Conservation (phyloP, 768 basidiomycete genomes). For the Trametes elegans region DNA sequence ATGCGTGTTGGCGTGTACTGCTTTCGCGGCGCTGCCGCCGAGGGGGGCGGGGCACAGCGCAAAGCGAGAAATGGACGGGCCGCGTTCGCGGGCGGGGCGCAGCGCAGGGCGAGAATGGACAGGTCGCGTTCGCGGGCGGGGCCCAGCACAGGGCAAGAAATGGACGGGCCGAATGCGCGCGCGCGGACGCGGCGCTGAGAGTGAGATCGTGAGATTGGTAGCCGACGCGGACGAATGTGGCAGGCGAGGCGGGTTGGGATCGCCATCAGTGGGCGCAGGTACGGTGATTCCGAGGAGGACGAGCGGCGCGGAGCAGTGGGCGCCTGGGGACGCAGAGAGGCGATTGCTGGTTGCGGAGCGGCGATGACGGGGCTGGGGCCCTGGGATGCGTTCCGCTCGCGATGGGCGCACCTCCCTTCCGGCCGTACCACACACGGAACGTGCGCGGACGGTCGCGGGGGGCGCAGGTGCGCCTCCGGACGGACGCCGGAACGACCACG, state of each 20-base stretch:
- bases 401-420: constrained; percentile 6
- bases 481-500: too few relatives aligned
- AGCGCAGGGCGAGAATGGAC: too few relatives aligned
- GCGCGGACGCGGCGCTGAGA: too few relatives aligned
- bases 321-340: not conserved
- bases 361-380: constrained; percentile 1
- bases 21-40: not conserved
- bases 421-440: not conserved
- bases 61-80: not conserved
- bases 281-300: constrained; percentile 14
- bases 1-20: not conserved
- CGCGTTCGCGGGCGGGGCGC: too few relatives aligned
- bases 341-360: constrained; percentile 11
- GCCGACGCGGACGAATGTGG: not conserved
- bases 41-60: not conserved
- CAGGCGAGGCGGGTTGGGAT: constrained; percentile 7
- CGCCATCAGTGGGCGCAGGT: constrained; percentile 11
- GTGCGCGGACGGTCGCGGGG: not conserved
- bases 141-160: too few relatives aligned
- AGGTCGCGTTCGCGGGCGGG: too few relatives aligned
- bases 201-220: not conserved
- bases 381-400: constrained; percentile 15
- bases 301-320: constrained; percentile 7
- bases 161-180: too few relatives aligned
- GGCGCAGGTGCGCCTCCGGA: not conserved